These are phyloP conservation scores for Suillus lakei DNA, from an alignment of 768 basidiomycete species.

Conservation along the genomic window DNA sequence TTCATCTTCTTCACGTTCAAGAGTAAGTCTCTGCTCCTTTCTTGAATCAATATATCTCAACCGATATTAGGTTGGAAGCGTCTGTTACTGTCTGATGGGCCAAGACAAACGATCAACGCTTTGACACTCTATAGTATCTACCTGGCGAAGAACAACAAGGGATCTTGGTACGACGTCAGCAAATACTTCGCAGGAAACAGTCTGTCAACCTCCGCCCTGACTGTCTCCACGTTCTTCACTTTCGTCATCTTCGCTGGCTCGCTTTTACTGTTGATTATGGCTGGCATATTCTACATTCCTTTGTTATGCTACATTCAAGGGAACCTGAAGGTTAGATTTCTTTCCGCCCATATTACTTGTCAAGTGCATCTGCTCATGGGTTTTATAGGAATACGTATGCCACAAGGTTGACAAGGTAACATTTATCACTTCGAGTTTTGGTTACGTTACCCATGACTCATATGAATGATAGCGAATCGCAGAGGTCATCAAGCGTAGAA, in stretches of 20 bases:
- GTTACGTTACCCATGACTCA: constrained; percentile 15
- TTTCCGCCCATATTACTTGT: neutral
- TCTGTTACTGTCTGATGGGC: constrained; percentile 90
- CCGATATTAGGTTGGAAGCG: constrained; percentile 75
- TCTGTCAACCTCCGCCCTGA: constrained; percentile 80
- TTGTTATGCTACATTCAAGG: constrained; percentile 94
- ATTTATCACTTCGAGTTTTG: constrained; percentile 9
- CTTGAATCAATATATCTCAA: constrained; percentile 1
- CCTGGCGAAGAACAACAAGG: constrained; percentile 53
- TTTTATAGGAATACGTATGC: constrained; percentile 87
- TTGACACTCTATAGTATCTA: constrained; percentile 94
- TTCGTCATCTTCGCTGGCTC: constrained; percentile 87
- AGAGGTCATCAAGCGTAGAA: constrained; percentile 90
- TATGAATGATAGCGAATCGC: constrained; percentile 72
- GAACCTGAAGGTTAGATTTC: constrained; percentile 80
- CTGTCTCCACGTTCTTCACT: constrained; percentile 90
- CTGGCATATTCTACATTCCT: constrained; percentile 91
- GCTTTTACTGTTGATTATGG: constrained; percentile 77
- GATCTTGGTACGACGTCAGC: constrained; percentile 67
- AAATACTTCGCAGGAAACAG: constrained; percentile 83
- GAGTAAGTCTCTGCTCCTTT: constrained; percentile 55
- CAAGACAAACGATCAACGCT: constrained; percentile 97
- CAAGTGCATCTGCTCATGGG: constrained; percentile 13
- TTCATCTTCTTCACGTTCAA: constrained; percentile 99
- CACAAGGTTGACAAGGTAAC: constrained; percentile 97